A percentile compares a stretch with the other conserved stretches of the same genome.
These are phyloP conservation scores for Clonostachys sp. DNA, from an alignment of 2,329 filamentous ascomycete species.

Conservation along the genomic window DNA sequence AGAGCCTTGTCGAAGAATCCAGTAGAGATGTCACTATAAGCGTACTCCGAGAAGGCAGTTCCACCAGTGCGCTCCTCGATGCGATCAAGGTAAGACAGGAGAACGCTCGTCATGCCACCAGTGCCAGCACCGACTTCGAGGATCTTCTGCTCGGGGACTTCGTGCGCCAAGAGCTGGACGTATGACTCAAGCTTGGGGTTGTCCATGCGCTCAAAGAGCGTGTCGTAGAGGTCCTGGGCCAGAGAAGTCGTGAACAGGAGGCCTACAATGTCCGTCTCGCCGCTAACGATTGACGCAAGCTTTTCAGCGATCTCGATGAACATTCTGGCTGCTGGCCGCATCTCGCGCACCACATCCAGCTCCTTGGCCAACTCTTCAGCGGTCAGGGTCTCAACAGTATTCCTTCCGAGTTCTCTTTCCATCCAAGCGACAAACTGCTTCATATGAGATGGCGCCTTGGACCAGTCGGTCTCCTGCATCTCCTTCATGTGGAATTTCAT, in stretches of 20 bases:
- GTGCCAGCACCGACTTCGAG: background rate
- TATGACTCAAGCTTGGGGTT: background rate
- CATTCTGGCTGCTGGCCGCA: background rate
- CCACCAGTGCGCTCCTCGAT: no score
- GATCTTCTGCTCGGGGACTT: conserved; percentile 8
- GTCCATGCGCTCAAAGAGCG: background rate
- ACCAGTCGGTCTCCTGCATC: no score
- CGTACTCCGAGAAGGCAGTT: conserved; percentile 9
- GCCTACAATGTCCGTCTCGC: background rate
- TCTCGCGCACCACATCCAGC: background rate
- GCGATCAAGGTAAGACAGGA: no score
- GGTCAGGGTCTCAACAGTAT: background rate
- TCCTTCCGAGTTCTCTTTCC: no score
- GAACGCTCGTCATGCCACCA: background rate
- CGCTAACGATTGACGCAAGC: background rate
- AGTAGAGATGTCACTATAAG: conserved; percentile 19
- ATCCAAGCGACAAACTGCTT: no score
- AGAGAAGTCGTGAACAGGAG: background rate
- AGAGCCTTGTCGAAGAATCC: conserved; percentile 14
- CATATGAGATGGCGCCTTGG: no score
- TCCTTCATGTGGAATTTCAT: no score
- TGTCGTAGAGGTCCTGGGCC: background rate
- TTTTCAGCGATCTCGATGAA: background rate
- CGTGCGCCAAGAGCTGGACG: background rate
- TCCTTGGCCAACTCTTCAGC: background rate